Evolutionary conservation across 2,329 filamentous ascomycete species (phyloP), one percentile per base, ranked within the genome.

Genomic region (Ustilaginoidea virens): DNA sequence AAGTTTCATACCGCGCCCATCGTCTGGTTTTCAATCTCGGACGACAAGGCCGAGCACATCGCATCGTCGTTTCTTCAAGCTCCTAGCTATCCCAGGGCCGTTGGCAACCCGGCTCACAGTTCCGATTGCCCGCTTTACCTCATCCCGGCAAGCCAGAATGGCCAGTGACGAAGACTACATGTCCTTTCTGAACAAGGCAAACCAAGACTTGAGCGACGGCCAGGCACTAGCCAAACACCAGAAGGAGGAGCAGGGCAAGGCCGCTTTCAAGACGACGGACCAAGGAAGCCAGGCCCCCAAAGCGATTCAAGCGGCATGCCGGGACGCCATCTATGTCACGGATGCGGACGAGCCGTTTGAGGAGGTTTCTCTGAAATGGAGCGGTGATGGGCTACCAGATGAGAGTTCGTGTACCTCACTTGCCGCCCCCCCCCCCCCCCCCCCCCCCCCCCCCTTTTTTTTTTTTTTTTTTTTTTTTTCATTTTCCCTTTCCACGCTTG

Each of bases 261-360:
- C 36, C n/a, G 50, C 53, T 30, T 63, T 72, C 44, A 71, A 67
- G 51, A 47, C 63, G 17, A 53, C 54, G 25, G 67, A 72, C 41
- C 42, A 60, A 35, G 62, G 66, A 37, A 61, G 66, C 29, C 51
- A 63, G 34, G 64, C 85, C 30, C 81, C 85, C 5, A 52, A 58
- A 28, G 53, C 56, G 4, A 61, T 86, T 30, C 52, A 56, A 31
- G 49, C 56, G 23, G 61, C 57, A 6, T 55, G 55, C 30, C 58
- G 63, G 28, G 56, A 65, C 28, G 66, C 63, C 24, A 74, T 77
- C 46, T 92, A 90, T 51, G 53, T 69, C 11, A 90, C 78, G 36
- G 86, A 93, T 34, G 73, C 81, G 17, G 85, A 93, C 49, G 82
- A 92, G 60, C 75, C 78, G 4, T 93, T 92, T 52, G 73, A 80